Evolutionary conservation across 2,329 filamentous ascomycete species (phyloP), one percentile per base, ranked within the genome.

Genomic region (Monilinia laxa): DNA sequence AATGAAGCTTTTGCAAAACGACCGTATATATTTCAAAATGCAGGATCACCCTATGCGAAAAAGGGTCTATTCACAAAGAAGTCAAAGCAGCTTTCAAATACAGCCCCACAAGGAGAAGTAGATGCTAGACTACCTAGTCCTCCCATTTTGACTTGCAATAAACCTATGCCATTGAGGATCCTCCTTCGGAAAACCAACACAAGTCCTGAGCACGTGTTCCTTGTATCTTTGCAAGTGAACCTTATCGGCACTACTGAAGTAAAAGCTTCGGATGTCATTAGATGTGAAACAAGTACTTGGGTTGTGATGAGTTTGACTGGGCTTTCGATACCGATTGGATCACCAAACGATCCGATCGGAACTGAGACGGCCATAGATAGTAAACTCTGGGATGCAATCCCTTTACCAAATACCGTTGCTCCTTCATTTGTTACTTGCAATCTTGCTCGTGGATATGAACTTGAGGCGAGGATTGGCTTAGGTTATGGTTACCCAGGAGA

Each of bases 351-450:
- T 64, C 77, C 87, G 4, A 80, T 87, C 9, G 87, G 87, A 56
- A 85, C 85, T 14, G 91, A 96, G 73, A 81, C 88, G 66, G 82
- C 85, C n/a, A 76, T 96, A 31, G 89, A 93, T 66, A 80, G 86
- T 58, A 83, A 82, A 2, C 76, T 94, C 52, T 99, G 95, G 95
- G 85, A 85, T 69, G 81, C 82, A 52, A 82, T 86, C 60, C 81
- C 87, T 0, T 81, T 98, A 7, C 95, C 94, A 2, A 95, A 92
- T 76, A 94, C 91, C 0, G 87, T 99, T 14, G 89, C 92, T 12
- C 95, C 95, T 0, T 89, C 88, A 0, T 99, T 99, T 76, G 83
- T 87, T 59, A 92, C 93, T 1, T 99, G 95, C 79, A 98, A 98
- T 77, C 85, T 98, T 59, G 84, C 85, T 62, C 86, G 94, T 38